Evolutionary conservation across 2,329 filamentous ascomycete species (phyloP), one percentile per base, ranked within the genome.

Genomic region (Amauroascus verrucosus): DNA sequence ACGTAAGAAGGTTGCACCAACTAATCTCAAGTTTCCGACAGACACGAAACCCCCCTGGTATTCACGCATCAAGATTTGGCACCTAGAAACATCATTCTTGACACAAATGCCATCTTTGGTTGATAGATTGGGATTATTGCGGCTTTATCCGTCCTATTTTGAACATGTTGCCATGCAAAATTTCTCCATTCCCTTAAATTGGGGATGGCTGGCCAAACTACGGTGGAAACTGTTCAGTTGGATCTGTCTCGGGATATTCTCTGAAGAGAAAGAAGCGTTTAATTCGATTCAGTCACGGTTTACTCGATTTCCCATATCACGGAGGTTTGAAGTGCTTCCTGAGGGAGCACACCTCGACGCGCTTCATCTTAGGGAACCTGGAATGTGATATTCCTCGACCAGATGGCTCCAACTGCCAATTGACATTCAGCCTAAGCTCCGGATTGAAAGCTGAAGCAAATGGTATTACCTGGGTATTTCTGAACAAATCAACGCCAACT

Each of bases 1-100:
- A 22, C 6, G 24, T 30, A 38, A 38, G 35, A n/a, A 44, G 26
- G 51, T 18, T 51, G 51, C 58, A 61, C 28, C 6, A 26, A 2
- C 18, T 47, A 4, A 57, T 48, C 50, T 59, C 63, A 20, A 57
- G 46, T 48, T 48, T 26, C 16, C 37, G 59, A 51, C 64, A 61
- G 11, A 37, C 45, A 48, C 30, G 16, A 48, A 22, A 26, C 20
- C 30, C 45, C 45, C 3, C 40, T 64, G 7, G 64, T 64, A 4
- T 62, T 67, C 41, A 65, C 63, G 54, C 60, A 68, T 59, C 63
- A 67, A 60, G 62, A 67, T 45, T 62, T 67, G 53, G 61, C 62
- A 46, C 63, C 61, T 9, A 59, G 61, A 9, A 67, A 66, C 56
- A 58, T 66, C 1, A 56, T 67, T 30, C 54, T 66, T 51, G 61